Base-by-base conservation (phyloP, 495 filamentous ascomycete species). In the Bombardia bombarda region DNA sequence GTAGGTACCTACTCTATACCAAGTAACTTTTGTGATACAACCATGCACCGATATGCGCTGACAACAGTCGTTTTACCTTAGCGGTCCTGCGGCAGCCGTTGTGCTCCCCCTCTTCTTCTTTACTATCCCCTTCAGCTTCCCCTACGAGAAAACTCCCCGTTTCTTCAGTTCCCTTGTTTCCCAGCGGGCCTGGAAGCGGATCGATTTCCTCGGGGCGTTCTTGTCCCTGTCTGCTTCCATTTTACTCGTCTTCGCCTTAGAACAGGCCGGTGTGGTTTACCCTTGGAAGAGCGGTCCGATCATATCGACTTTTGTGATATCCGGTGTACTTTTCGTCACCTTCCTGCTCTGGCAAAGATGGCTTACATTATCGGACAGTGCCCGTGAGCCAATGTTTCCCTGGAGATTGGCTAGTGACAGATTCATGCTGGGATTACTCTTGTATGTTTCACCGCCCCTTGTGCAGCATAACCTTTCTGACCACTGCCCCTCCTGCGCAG, bases 311-410 rank as follows among this genome's bases (percentile, higher is more conserved):
- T 43, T 56, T 18, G 49, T 54, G 16, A 36, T 52, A 3, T 52
- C 45, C 8, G 55, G 49, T 0, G 16, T 60, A 3, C 42, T 56
- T 1, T 58, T 56, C 36, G 19, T 57, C 7, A 35, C 38, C 5
- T 56, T 64, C 18, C 19, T 56, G 8, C 7, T 38, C 2, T 66
- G 61, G 61, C 58, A 66, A 46, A 42, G 43, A 13, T 4, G 50
- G 13, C 47, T 57, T 0, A 47, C 40, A 18, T 26, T 38, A 18
- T 38, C 44, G 1, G 40, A 34, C 24, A 20, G 42, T 3, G 22
- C 40, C 2, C 35, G 49, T 13, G 62, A 65, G 24, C 61, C 63
- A 2, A 44, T 64, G 8, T 54, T 64, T 28, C 57, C 59, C 14
- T 49, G 48, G 49, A 28, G 56, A 7, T 32, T 63, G 2, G 38